phyloP scores from a whole-genome alignment of 805 yeast genomes.

The Schwanniomyces occidentalis region DNA sequence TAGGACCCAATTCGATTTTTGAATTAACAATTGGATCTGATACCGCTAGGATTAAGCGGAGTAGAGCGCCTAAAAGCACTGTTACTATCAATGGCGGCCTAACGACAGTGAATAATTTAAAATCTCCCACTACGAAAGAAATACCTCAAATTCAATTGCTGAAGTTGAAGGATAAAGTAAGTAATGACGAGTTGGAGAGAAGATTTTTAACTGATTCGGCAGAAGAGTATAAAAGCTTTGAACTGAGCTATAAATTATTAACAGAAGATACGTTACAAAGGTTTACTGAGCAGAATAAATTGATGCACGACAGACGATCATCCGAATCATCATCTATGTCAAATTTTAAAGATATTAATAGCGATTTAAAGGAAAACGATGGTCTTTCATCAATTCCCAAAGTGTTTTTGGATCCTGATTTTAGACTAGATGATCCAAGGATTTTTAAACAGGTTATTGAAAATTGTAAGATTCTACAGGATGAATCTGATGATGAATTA shows the following conservation, averaged over 20 bases:
- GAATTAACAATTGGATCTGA: constrained; percentile 70
- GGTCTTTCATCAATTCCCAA: constrained; percentile 51
- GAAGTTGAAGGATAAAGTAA: constrained; percentile 27
- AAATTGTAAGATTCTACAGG: constrained; percentile 45
- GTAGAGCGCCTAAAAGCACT: constrained; percentile 31
- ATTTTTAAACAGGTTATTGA: constrained; percentile 75
- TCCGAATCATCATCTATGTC: constrained; percentile 10
- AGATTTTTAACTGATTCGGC: constrained; percentile 18
- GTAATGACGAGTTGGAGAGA: constrained; percentile 19
- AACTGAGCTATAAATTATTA: constrained; percentile 35
- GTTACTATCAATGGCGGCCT: constrained; percentile 44
- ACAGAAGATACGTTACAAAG: constrained; percentile 38
- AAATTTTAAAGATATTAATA: constrained; percentile 5
- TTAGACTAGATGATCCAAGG: constrained; percentile 86
- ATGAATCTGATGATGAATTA: constrained; percentile 19
- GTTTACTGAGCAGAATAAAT: constrained; percentile 19
- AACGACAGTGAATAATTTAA: constrained; percentile 44
- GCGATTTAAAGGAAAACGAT: constrained; percentile 7
- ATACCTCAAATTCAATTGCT: constrained; percentile 75
- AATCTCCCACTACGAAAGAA: constrained; percentile 75
- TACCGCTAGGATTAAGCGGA: constrained; percentile 35
- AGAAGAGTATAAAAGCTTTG: constrained; percentile 36
- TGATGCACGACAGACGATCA: constrained; percentile 5
- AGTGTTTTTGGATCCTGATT: constrained; percentile 65
- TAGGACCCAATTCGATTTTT: constrained; percentile 75